Conservation (phyloP, 179 eudicot genomes). For the Nepenthes alata region DNA sequence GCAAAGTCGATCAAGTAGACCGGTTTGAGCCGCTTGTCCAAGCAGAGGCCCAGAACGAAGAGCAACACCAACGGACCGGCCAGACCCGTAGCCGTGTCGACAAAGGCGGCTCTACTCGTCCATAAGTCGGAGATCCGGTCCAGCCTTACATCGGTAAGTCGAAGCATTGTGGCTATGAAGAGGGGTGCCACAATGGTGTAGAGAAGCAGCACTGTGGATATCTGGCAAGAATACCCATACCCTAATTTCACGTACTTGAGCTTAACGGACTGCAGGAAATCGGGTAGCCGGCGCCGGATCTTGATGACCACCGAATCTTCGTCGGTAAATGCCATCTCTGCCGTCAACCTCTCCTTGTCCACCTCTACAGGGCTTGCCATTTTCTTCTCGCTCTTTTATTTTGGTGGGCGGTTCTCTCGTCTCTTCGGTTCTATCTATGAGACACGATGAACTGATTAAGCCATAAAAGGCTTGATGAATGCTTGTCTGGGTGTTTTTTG, state of each 20-base stretch:
- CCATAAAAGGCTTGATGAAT: neutral
- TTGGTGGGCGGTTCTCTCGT: neutral
- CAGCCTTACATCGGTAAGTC: constrained; percentile 27
- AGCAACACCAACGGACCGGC: constrained; percentile 21
- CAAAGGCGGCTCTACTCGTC: constrained; percentile 17
- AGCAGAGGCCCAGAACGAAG: constrained; percentile 34
- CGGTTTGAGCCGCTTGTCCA: constrained; percentile 39
- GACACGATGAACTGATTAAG: neutral
- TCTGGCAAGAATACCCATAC: constrained; percentile 36
- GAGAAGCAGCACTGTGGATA: constrained; percentile 24
- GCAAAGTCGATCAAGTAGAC: constrained; percentile 67
- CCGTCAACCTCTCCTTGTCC: constrained; percentile 67
- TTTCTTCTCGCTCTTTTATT: neutral
- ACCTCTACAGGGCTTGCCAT: constrained; percentile 32
- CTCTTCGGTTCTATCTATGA: neutral
- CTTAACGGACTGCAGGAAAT: constrained; percentile 59
- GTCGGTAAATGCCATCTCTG: constrained; percentile 63
- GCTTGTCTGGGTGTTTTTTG: neutral
- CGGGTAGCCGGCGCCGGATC: constrained; percentile 58
- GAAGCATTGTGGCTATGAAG: constrained; percentile 25
- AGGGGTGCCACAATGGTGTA: constrained; percentile 30
- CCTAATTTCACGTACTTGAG: constrained; percentile 74
- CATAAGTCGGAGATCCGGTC: constrained; percentile 35
- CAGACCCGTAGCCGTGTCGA: constrained; percentile 36
- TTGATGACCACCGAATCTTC: constrained; percentile 53